Evolutionary conservation across 1,284 basidiomycete species (phyloP).

Genomic region (Ustilago trichophora): DNA sequence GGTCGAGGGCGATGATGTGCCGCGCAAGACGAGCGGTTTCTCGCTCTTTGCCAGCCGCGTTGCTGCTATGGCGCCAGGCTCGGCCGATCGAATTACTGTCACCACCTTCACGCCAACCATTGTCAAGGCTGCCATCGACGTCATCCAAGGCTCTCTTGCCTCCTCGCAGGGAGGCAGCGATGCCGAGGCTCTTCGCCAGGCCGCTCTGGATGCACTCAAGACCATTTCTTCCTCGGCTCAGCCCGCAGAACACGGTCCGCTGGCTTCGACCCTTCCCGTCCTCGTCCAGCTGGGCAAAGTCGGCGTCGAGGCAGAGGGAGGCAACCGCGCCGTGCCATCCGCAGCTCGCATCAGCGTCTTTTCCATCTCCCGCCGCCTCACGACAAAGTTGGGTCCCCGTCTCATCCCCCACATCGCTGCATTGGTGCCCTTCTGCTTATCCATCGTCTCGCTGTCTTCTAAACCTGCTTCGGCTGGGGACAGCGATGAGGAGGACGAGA

Average conservation of each 20-base stretch:
- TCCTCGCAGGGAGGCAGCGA: constrained; percentile 17
- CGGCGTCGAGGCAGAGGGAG: constrained; percentile 19
- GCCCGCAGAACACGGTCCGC: constrained; percentile 28
- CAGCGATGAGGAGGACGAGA: constrained; percentile 10
- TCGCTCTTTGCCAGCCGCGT: constrained; percentile 49
- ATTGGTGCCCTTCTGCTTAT: constrained; percentile 48
- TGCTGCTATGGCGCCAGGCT: constrained; percentile 23
- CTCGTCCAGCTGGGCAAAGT: constrained; percentile 44
- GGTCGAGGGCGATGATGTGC: constrained; percentile 29
- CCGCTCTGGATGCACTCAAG: constrained; percentile 52
- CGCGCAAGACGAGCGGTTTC: constrained; percentile 41
- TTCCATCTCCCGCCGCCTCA: constrained; percentile 43
- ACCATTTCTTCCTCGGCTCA: constrained; percentile 26
- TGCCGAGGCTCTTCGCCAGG: constrained; percentile 25
- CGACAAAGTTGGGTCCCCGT: constrained; percentile 56
- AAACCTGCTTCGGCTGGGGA: constrained; percentile 1
- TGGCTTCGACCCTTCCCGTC: constrained; percentile 43
- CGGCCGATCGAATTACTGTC: constrained; percentile 28
- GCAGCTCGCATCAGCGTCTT: constrained; percentile 46
- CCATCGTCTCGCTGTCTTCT: constrained; percentile 13
- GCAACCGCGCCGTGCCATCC: constrained; percentile 5
- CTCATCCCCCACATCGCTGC: constrained; percentile 60
- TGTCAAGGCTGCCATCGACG: constrained; percentile 38
- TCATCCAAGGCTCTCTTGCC: constrained; percentile 24
- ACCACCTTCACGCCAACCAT: constrained; percentile 37